Evolutionary conservation across 768 basidiomycete genomes (phyloP), one percentile per base, ranked within the genome.

Genomic region (Mycena maculata): DNA sequence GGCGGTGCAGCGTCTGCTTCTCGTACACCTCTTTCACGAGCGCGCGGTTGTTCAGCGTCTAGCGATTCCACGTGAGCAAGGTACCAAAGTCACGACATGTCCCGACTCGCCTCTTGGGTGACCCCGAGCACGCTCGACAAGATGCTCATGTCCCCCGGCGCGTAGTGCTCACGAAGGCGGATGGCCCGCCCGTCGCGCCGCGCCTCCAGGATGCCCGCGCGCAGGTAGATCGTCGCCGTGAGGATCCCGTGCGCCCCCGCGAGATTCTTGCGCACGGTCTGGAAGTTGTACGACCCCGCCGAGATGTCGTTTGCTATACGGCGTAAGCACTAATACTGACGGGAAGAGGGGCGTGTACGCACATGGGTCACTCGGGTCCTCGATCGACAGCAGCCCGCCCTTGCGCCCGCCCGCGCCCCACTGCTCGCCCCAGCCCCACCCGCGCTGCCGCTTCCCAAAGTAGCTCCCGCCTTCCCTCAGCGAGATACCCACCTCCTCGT

Each of bases 281-380:
- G 81, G 69, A 98, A 93, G 36, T 88, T 90, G 78, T 88, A 96
- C 0, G 96, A 95, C 1, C 95, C 94, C 56, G 86, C 88, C 0
- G 96, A 95, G 28, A 99, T 94, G 78, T 99, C 96, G 75, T 99
- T 98, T 23, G 89, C 96, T 98, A 74, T 2, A 45, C 63, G 59
- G 44, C 13, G 33, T 38, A 52, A 58, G 27, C 67, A 15, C 62
- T 52, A 18, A 25, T 33, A 59, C 44, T 60, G 6, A 66, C 23
- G 55, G 41, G 57, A 30, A n/a, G 7, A 48, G 16, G 28, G 10
- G 13, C n/a, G 12, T 30, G 12, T 22, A 8, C 94, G 79, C 72
- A 97, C 96, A 83, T 28, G 86, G 80, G 79, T 98, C 96, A 16
- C 90, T 92, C 13, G 98, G 98, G 79, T 99, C 98, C 77, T 99